Evolutionary conservation across 495 filamentous ascomycete species (phyloP).

Genomic region (Aspergillus homomorphus): DNA sequence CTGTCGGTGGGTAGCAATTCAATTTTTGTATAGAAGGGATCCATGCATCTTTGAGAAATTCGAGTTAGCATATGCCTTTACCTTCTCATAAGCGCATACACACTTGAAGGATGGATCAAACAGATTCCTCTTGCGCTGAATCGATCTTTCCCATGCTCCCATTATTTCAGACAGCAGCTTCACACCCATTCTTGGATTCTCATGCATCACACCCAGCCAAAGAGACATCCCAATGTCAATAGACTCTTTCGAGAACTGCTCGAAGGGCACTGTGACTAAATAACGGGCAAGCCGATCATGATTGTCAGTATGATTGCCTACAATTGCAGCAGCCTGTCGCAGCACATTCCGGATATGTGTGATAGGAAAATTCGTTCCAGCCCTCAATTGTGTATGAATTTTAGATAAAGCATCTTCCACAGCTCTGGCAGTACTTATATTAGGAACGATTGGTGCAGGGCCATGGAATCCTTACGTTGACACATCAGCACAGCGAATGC

Average conservation of each 20-base stretch:
- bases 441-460: not conserved
- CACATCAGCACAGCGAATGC: conserved; percentile 6
- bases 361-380: conserved; percentile 64
- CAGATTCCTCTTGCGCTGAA: conserved; percentile 70
- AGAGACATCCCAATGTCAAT: conserved; percentile 94
- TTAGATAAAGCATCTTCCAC: conserved; percentile 41
- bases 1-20: conserved; percentile 92
- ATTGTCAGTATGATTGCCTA: conserved; percentile 71
- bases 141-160: conserved; percentile 79
- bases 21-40: conserved; percentile 86
- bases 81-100: conserved; percentile 19
- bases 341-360: conserved; percentile 74
- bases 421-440: conserved; percentile 21
- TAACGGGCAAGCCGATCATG: conserved; percentile 76
- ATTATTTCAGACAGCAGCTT: conserved; percentile 79
- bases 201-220: conserved; percentile 95
- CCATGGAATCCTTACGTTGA: not conserved
- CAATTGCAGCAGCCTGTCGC: conserved; percentile 74
- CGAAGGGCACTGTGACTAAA: conserved; percentile 87
- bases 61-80: conserved; percentile 11
- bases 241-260: conserved; percentile 86
- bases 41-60: conserved; percentile 54
- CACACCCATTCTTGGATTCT: conserved; percentile 84
- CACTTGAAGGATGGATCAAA: conserved; percentile 72
- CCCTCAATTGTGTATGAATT: conserved; percentile 64